A percentile compares a stretch with the other conserved stretches of the same genome.
These are phyloP conservation scores for Bolboschoenoplectus hybrid DNA, from an alignment of 202 grass and related monocot genomes.

Conservation along the genomic window DNA sequence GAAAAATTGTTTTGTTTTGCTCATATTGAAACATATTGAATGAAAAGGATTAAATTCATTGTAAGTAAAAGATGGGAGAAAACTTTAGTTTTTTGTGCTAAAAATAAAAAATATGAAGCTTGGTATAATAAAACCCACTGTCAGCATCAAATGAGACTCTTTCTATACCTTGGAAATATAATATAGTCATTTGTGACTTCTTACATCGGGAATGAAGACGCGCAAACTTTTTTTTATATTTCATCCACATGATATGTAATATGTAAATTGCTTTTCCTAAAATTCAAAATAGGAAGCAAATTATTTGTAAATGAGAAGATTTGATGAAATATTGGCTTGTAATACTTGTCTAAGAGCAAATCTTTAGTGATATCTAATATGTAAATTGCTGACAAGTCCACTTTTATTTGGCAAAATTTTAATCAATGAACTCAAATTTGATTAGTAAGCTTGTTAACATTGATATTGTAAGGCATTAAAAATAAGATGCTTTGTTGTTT, in stretches of 20 bases:
- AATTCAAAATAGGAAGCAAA: background rate
- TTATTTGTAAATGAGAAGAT: background rate
- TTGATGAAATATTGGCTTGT: background rate
- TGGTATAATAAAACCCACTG: no score
- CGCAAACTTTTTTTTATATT: background rate
- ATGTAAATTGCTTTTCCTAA: background rate
- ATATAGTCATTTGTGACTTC: background rate
- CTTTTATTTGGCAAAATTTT: background rate
- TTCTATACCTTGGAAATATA: background rate
- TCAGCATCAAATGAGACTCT: background rate
- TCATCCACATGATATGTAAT: no score
- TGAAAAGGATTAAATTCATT: no score
- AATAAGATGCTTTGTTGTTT: background rate
- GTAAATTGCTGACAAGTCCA: background rate
- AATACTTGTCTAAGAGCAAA: background rate
- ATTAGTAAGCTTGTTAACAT: background rate
- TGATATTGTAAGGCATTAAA: conserved; percentile 23
- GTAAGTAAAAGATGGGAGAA: no score
- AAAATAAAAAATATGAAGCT: no score
- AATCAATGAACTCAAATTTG: conserved; percentile 30
- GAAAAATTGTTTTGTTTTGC: no score
- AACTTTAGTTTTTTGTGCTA: no score
- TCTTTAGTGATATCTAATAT: background rate
- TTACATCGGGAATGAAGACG: background rate
- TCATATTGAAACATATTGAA: no score